phyloP scores from a whole-genome alignment of 2,329 filamentous ascomycete species.

The Madurella mycetomatis region DNA sequence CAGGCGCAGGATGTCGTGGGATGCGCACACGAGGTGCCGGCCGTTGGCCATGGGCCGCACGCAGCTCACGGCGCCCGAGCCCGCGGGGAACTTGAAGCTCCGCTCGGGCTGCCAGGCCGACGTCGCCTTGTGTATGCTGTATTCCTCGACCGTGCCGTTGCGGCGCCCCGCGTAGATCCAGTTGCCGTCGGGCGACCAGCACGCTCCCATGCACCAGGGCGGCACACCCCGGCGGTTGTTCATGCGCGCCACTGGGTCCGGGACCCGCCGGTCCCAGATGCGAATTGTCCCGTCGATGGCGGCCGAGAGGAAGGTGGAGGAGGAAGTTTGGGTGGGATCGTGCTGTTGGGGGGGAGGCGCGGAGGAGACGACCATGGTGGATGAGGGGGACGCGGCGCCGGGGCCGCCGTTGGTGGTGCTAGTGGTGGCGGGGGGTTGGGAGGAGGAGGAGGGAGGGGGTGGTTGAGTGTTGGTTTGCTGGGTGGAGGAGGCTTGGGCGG shows the following conservation, averaged over 20 bases:
- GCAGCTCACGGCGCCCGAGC: constrained; percentile 84
- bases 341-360: constrained; percentile 38
- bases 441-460: constrained; percentile 14
- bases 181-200: constrained; percentile 94
- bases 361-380: constrained; percentile 37
- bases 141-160: constrained; percentile 93
- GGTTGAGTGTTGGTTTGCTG: constrained; percentile 1
- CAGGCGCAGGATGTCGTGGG: constrained; percentile 85
- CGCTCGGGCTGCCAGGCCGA: constrained; percentile 68
- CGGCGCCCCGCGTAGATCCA: constrained; percentile 87
- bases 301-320: constrained; percentile 82
- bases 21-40: constrained; percentile 86
- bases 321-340: constrained; percentile 57
- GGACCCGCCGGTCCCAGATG: constrained; percentile 85
- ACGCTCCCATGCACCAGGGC: constrained; percentile 96
- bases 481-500: background rate
- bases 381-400: constrained; percentile 26
- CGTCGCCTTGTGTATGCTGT: constrained; percentile 70
- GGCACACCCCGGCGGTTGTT: constrained; percentile 69
- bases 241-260: constrained; percentile 74
- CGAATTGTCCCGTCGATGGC: constrained; percentile 82
- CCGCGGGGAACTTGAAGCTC: constrained; percentile 80
- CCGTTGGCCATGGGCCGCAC: constrained; percentile 90
- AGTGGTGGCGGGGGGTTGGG: background rate
- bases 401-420: background rate